A percentile compares a stretch with the other conserved stretches of the same genome.
These are phyloP conservation scores for Tanacetum coccineum DNA, from an alignment of 129 eudicot genomes.

Conservation along the genomic window DNA sequence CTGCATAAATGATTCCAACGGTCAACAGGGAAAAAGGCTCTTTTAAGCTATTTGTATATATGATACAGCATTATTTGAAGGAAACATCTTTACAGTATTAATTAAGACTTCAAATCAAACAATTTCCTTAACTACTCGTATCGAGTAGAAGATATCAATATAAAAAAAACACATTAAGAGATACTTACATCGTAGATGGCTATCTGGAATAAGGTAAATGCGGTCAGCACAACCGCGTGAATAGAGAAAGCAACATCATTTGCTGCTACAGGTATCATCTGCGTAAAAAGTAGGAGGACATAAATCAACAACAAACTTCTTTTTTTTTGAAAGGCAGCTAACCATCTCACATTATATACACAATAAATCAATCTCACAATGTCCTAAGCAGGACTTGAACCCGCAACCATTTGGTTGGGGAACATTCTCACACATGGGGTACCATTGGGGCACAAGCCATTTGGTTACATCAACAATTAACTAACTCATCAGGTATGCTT, in stretches of 20 bases:
- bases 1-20: conserved; percentile 31
- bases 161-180: not conserved
- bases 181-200: conserved; percentile 77
- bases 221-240: conserved; percentile 85
- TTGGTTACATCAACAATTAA: too few relatives aligned
- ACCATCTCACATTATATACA: too few relatives aligned
- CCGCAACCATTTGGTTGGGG: too few relatives aligned
- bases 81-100: not conserved
- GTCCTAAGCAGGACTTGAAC: too few relatives aligned
- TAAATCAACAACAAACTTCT: not conserved
- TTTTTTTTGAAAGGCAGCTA: too few relatives aligned
- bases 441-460: too few relatives aligned
- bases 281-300: conserved; percentile 18
- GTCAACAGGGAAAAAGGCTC: not conserved
- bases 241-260: conserved; percentile 97
- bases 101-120: conserved; percentile 13
- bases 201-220: conserved; percentile 80
- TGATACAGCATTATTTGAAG: not conserved
- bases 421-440: too few relatives aligned
- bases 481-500: too few relatives aligned
- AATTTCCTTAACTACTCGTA: not conserved
- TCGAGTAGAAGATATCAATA: not conserved
- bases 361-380: too few relatives aligned
- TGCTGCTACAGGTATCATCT: conserved; percentile 98
- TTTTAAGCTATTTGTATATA: not conserved